Conservation (phyloP, 2,329 filamentous ascomycete species). For the Fusarium musae region DNA sequence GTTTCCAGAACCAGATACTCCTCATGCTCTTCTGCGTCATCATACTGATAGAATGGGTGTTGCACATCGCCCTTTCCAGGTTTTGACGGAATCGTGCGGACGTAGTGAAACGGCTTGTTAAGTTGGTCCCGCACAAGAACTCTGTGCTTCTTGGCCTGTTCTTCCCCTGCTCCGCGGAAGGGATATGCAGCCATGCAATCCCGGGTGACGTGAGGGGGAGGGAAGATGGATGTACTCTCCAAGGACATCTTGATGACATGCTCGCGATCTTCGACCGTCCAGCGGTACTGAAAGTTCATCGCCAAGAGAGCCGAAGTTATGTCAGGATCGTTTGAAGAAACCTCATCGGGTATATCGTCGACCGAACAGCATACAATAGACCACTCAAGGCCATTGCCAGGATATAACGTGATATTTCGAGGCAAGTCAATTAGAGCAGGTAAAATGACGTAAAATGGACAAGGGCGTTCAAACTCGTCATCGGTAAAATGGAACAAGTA, state of each 20-base stretch:
- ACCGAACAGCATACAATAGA: conserved; percentile 38
- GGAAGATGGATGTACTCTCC: conserved; percentile 10
- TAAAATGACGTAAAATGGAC: conserved; percentile 55
- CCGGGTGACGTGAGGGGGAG: conserved; percentile 35
- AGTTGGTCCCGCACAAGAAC: conserved; percentile 55
- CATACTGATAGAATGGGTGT: conserved; percentile 50
- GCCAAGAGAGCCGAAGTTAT: conserved; percentile 59
- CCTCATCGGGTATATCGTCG: conserved; percentile 28
- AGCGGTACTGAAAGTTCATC: conserved; percentile 61
- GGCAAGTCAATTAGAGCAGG: conserved; percentile 56
- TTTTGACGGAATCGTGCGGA: conserved; percentile 55
- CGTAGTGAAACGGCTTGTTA: conserved; percentile 55
- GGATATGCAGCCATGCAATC: conserved; percentile 46
- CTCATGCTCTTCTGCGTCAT: conserved; percentile 53
- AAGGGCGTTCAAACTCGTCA: conserved; percentile 42
- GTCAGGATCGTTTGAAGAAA: conserved; percentile 46
- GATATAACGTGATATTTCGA: conserved; percentile 53
- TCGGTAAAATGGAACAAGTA: conserved; percentile 51
- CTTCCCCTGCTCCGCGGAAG: conserved; percentile 42
- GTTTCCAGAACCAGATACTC: conserved; percentile 61
- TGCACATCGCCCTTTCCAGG: conserved; percentile 56
- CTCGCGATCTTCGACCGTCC: conserved; percentile 50
- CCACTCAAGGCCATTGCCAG: conserved; percentile 52
- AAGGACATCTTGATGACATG: conserved; percentile 57
- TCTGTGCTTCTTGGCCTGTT: conserved; percentile 31